Base-by-base conservation (phyloP, 2,329 filamentous ascomycete species). In the Trichoderma harzianum region DNA sequence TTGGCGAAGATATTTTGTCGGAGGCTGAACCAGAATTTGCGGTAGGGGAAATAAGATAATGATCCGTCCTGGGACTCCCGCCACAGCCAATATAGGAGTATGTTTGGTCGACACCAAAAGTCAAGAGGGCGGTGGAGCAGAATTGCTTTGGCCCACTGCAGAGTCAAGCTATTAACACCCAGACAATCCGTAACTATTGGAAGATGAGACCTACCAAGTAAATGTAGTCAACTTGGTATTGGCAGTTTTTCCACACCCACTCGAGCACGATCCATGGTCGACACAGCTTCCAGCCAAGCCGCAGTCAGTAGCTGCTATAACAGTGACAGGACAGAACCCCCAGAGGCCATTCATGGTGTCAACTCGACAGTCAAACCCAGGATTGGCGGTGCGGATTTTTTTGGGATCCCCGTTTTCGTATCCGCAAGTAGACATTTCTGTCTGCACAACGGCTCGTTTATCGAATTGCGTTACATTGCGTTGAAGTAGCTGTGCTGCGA, bases 251-350 rank as follows among this genome's bases (percentile, higher is more conserved):
- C 80, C 82, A 61, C 82, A 84, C 7, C 79, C 80, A 12, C 69
- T 70, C 0, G 75, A 77, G 39, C 83, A 84, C 1, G 71, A 39
- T 30, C 76, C 69, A 1, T 62, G 69, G 67, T 84, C 83, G 10
- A 79, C 51, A 60, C 83, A 84, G 12, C 74, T 77, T 2, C 78
- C 82, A 0, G 79, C 81, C 14, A 84, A 67, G 1, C 81, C 80
- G 43, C 82, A 84, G 69, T 84, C 81, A 0, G 75, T 77, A 3
- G 81, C 82, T 0, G 74, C 62, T 3, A 79, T 72, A 3, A 83
- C 79, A 0, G 77, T 80, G 0, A 78, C 80, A 1, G 81, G 79
- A 62, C 82, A 84, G 75, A 83, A 81, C 0, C 82, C 82, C 81
- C 82, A 84, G 5, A 84, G 74, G 0, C 76, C 79, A 21, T 80